Base-by-base conservation (phyloP, 208 protist species). In the Acanthamoeba quina region DNA sequence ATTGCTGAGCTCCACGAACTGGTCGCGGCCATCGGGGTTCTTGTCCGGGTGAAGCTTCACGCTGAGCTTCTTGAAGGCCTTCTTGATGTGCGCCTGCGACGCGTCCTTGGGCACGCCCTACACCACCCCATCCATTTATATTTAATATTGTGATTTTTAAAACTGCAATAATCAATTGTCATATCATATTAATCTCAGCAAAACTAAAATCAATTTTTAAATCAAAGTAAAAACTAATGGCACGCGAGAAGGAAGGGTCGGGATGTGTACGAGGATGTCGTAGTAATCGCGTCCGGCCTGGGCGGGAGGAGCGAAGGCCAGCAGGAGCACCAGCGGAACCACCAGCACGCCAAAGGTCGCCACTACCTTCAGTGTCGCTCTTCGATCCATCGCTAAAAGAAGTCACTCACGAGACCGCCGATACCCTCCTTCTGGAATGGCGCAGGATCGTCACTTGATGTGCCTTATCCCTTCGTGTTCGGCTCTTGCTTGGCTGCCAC, bases 1-100 rank as follows among this genome's bases (percentile, higher is more conserved):
- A 21, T 92, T 76, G 56, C 62, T 58, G 26, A 92, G 29, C 37
- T 92, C 86, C 49, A 76, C 86, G 34, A 92, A 92, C 64, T 76
- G n/a, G 24, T 92, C 86, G 21, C 64, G 60, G 58, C 60, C 60
- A 19, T 92, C 92, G 56, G 60, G 60, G 62, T 97, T 96, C 92
- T 97, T 97, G 68, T 97, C 97, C 24, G 97, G 97, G 92, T 98
- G 97, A 49, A 94, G 96, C 82, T 97, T 94, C 5, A 97, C 62
- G 6, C 96, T 94, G 37, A 97, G 52, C 66, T 96, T 97, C 29
- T 96, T 83, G 85, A 97, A 97, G 15, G 96, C 96, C 86, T 94
- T 95, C 76, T 96, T 97, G 34, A 98, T 97, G 37, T 97, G 96
- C 0, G 94, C 74, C 70, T 96, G 85, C 26, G 93, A 95, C 1